Base-by-base conservation (phyloP, 371 early-diverging fungal genomes). In the Dichotomocladium elegans region DNA sequence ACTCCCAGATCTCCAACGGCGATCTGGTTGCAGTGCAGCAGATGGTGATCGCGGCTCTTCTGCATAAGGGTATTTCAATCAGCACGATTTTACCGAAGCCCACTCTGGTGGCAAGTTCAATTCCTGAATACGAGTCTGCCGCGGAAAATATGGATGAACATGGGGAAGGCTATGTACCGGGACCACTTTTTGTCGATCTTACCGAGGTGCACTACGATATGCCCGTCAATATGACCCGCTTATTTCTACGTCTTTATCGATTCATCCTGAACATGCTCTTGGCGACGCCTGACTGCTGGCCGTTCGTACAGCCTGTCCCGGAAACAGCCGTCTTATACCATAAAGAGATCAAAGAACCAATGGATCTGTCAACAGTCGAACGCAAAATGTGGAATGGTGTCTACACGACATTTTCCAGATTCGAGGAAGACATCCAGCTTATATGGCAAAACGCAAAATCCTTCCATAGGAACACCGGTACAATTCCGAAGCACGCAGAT, bases 1-100 rank as follows among this genome's bases (percentile, higher is more conserved):
- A 65, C 6, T 74, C 74, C 0, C 74, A 74, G 45, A 74, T 74
- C 12, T 74, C 68, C 4, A 74, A 74, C 30, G 74, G 74, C 9
- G 74, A 74, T 51, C 51, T 74, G 1, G 74, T 66, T 22, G 74
- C 74, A 4, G 42, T 71, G 2, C 71, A 70, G 12, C 63, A 71
- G 1, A 56, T 71, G 61, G 71, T 74, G 44, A 45, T 70, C 1
- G 67, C 60, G 6, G 74, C 64, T 2, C 43, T 73, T 8, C 53
- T 63, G n/a, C 57, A 55, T 17, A 73, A 66, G 42, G 66, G 63
- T 12, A 67, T 73, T 15, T 62, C 65, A 3, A 67, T 73, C 22
- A 67, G 52, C 25, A 47, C 58, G 7, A 21, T 47, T 15, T 28
- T 44, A 34, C 24, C 45, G 17, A 42, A 26, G 24, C 44, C 28